phyloP scores from a whole-genome alignment of 257 asterid genomes.

The Euphrasia confusa region DNA sequence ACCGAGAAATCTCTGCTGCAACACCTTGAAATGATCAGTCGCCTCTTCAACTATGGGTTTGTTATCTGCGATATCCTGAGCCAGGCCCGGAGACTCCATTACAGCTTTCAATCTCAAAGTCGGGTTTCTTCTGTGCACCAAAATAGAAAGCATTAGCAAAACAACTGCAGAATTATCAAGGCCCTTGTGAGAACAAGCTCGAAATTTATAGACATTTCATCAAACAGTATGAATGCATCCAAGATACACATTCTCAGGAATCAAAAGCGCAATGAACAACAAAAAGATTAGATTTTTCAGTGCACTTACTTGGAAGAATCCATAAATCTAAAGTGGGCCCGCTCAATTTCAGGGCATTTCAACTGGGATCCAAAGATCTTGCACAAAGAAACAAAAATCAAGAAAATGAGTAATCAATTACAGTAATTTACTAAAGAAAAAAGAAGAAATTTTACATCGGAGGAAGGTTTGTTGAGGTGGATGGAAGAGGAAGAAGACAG shows the following conservation, averaged over 20 bases:
- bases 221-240: conserved; percentile 17
- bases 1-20: conserved; percentile 69
- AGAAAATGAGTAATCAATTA: conserved; percentile 5
- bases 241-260: no score
- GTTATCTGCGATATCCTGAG: conserved; percentile 39
- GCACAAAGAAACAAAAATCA: not conserved
- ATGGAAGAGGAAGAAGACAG: conserved; percentile 21
- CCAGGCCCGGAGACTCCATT: conserved; percentile 36
- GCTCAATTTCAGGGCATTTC: conserved; percentile 42
- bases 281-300: conserved; percentile 18
- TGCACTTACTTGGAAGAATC: conserved; percentile 42
- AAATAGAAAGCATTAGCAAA: conserved; percentile 23
- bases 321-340: conserved; percentile 34
- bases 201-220: conserved; percentile 8
- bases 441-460: conserved; percentile 22
- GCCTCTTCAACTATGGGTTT: conserved; percentile 36
- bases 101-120: conserved; percentile 47
- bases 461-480: conserved; percentile 23
- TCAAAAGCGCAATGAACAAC: no score
- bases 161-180: no score
- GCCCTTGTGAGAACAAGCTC: no score
- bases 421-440: not conserved
- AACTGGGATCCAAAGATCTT: conserved; percentile 44
- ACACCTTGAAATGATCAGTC: conserved; percentile 52
- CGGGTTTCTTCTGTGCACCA: conserved; percentile 36